phyloP scores from a whole-genome alignment of 352 stramenopile genomes.

The Pythium utonaiense region DNA sequence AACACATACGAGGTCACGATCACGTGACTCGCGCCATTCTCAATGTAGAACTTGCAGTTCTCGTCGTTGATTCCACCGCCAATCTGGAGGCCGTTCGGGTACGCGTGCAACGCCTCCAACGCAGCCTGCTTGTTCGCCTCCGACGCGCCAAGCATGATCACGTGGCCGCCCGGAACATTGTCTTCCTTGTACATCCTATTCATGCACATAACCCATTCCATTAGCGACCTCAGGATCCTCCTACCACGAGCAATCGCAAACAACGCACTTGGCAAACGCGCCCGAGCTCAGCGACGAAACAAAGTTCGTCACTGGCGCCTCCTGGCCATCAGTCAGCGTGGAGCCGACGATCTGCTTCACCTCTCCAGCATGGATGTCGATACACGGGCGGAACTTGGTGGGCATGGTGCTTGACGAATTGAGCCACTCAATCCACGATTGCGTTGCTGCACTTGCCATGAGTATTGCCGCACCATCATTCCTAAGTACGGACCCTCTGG shows the following conservation, averaged over 20 bases:
- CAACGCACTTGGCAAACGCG: conserved; percentile 65
- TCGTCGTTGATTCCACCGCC: conserved; percentile 92
- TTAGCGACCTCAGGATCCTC: too few species aligned
- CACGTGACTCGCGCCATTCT: conserved; percentile 95
- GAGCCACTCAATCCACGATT: conserved; percentile 15
- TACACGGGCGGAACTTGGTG: conserved; percentile 98
- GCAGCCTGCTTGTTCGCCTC: conserved; percentile 90
- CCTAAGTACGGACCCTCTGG: conserved; percentile 1
- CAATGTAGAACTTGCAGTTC: conserved; percentile 93
- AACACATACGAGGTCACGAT: conserved; percentile 99
- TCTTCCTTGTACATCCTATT: conserved; percentile 91
- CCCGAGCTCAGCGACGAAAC: conserved; percentile 65
- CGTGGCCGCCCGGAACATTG: conserved; percentile 91
- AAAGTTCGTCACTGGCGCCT: conserved; percentile 91
- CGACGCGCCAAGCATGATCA: conserved; percentile 97
- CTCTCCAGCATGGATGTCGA: conserved; percentile 96
- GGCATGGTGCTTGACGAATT: conserved; percentile 18
- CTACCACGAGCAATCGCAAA: background rate
- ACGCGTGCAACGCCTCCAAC: conserved; percentile 81
- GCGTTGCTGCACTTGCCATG: conserved; percentile 8
- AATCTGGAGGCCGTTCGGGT: conserved; percentile 93
- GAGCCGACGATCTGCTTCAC: conserved; percentile 99
- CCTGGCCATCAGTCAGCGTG: conserved; percentile 90
- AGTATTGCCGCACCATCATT: conserved; percentile 20
- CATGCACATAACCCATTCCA: background rate